phyloP scores from a whole-genome alignment of 2,329 filamentous ascomycete genomes.

The Alternaria viburni region DNA sequence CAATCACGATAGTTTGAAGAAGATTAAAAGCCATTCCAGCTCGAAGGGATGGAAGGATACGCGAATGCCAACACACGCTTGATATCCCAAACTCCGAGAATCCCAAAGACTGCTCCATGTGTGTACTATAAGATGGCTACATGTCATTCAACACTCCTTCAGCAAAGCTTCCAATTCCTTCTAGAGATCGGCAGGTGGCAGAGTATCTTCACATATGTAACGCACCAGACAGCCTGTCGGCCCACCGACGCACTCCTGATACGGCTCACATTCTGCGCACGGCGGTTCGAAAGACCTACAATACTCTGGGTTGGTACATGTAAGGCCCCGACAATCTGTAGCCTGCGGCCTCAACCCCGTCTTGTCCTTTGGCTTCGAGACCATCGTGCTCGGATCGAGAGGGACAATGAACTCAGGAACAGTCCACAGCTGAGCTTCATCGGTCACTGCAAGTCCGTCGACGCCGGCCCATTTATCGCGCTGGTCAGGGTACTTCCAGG shows the following conservation, averaged over 20 bases:
- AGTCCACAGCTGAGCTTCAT: background rate
- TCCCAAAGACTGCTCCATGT: background rate
- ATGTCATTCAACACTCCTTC: background rate
- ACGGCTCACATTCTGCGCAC: background rate
- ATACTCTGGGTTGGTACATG: background rate
- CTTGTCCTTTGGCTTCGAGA: background rate
- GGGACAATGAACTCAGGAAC: background rate
- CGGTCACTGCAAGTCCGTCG: background rate
- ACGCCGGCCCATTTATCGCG: background rate
- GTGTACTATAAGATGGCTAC: background rate
- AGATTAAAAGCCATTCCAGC: background rate
- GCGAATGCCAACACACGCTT: background rate
- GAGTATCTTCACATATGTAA: background rate
- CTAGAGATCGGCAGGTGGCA: background rate
- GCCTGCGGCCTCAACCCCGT: background rate
- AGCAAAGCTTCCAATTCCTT: background rate
- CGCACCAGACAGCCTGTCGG: background rate
- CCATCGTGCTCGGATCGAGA: background rate
- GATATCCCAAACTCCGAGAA: background rate
- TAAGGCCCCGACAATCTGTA: background rate
- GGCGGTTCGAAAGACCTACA: background rate
- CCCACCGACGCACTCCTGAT: background rate
- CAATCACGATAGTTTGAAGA: background rate
- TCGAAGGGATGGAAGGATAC: background rate
- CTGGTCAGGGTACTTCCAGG: background rate